Percentiles rank a stretch among this genome's conserved stretches.
phyloP scores from a whole-genome alignment of 2,329 filamentous ascomycete species.

The Parafenestella ontariensis region DNA sequence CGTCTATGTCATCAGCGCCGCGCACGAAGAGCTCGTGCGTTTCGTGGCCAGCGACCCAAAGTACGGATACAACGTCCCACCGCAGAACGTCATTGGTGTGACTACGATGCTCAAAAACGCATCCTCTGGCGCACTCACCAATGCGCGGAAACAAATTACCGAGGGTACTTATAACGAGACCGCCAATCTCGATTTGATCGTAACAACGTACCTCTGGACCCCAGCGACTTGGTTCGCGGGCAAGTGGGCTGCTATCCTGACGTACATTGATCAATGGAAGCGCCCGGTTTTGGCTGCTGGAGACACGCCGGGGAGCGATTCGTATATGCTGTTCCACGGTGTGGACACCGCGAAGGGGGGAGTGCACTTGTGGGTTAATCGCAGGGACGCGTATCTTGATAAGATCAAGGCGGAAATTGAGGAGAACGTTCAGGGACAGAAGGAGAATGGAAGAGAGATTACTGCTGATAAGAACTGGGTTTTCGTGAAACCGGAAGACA shows the following conservation, averaged over 20 bases:
- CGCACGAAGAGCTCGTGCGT: constrained; percentile 42
- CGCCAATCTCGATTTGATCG: constrained; percentile 33
- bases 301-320: constrained; percentile 40
- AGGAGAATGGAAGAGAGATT: constrained; percentile 34
- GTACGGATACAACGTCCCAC: constrained; percentile 41
- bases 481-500: constrained; percentile 36
- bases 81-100: constrained; percentile 41
- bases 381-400: constrained; percentile 26
- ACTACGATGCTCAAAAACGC: constrained; percentile 38
- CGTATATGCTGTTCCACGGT: constrained; percentile 42
- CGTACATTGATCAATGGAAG: constrained; percentile 42
- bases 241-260: constrained; percentile 41
- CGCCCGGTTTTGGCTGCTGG: constrained; percentile 36
- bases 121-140: constrained; percentile 35
- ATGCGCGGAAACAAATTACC: constrained; percentile 34
- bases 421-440: constrained; percentile 32
- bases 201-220: constrained; percentile 39
- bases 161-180: constrained; percentile 33
- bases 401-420: constrained; percentile 29
- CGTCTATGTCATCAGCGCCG: constrained; percentile 40
- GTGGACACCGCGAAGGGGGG: constrained; percentile 38
- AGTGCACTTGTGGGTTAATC: constrained; percentile 40
- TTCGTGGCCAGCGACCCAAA: constrained; percentile 42
- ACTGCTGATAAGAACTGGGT: constrained; percentile 43
- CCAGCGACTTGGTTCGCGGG: constrained; percentile 42